These are phyloP conservation scores for Sarocladium kiliense DNA, from an alignment of 2,329 filamentous ascomycete genomes.

Conservation along the genomic window DNA sequence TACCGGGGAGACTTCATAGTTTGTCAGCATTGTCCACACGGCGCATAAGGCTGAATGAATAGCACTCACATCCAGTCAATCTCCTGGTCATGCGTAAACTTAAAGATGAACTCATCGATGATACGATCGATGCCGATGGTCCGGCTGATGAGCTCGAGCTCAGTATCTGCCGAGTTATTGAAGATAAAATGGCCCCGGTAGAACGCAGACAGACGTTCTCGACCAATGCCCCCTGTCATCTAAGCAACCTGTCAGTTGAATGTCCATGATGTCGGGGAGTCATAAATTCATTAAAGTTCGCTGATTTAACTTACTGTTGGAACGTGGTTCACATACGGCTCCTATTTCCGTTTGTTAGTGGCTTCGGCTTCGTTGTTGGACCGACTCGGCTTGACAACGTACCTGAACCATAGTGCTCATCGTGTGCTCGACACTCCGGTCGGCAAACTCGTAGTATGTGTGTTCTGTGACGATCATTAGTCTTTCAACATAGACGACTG, in stretches of 20 bases:
- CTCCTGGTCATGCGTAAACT: slow-evolving; percentile 56
- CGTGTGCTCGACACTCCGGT: slow-evolving; percentile 61
- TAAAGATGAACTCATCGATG: slow-evolving; percentile 65
- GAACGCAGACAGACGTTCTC: slow-evolving; percentile 57
- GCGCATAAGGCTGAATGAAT: too few species aligned
- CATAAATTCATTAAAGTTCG: background rate
- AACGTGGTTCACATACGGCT: slow-evolving; percentile 76
- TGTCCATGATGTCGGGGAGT: background rate
- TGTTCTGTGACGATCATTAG: slow-evolving; percentile 59
- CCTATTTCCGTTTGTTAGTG: slow-evolving; percentile 26
- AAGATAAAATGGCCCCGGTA: slow-evolving; percentile 73
- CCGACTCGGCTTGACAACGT: background rate
- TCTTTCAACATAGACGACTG: too few species aligned
- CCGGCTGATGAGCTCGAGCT: slow-evolving; percentile 64
- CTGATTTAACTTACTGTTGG: slow-evolving; percentile 49
- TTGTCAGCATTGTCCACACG: too few species aligned
- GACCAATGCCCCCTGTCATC: slow-evolving; percentile 65
- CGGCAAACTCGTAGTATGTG: slow-evolving; percentile 62
- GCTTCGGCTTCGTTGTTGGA: background rate
- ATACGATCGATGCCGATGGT: slow-evolving; percentile 69
- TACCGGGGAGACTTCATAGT: slow-evolving; percentile 41
- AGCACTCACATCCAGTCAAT: slow-evolving; percentile 63
- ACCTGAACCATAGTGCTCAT: slow-evolving; percentile 72
- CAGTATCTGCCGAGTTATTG: slow-evolving; percentile 62
- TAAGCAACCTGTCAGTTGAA: slow-evolving; percentile 14